Conservation (phyloP, 208 protist species). For the Acanthamoeba healyi region DNA sequence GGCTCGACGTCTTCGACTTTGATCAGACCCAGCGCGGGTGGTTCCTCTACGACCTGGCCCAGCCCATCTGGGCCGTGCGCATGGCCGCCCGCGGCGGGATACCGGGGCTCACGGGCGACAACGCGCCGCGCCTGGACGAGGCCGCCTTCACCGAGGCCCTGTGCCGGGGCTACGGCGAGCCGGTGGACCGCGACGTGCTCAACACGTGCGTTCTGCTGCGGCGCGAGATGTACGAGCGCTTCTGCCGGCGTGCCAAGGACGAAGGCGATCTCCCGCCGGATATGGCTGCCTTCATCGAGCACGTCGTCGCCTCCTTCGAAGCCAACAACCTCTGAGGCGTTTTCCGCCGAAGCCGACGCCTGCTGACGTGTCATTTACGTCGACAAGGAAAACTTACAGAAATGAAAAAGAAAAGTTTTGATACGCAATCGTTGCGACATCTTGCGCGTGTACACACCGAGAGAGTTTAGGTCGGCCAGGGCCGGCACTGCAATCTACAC, state of each 20-base stretch:
- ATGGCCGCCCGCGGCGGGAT: slow-evolving; percentile 49
- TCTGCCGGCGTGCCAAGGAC: slow-evolving; percentile 77
- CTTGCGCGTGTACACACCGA: no score
- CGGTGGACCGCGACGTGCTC: slow-evolving; percentile 67
- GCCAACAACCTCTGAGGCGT: slow-evolving; percentile 36
- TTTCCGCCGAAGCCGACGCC: no score
- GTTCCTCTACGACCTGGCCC: slow-evolving; percentile 81
- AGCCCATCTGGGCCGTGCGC: slow-evolving; percentile 80
- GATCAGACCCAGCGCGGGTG: slow-evolving; percentile 81
- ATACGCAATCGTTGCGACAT: no score
- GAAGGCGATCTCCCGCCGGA: slow-evolving; percentile 67
- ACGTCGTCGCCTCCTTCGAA: slow-evolving; percentile 69
- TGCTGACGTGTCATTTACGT: no score
- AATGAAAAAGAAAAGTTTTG: no score
- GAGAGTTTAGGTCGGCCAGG: no score
- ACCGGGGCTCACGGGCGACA: background rate
- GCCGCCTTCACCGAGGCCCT: slow-evolving; percentile 76
- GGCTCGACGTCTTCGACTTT: slow-evolving; percentile 82
- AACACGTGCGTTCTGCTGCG: slow-evolving; percentile 77
- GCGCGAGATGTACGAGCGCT: slow-evolving; percentile 81
- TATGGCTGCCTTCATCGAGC: slow-evolving; percentile 80
- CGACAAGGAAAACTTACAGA: no score
- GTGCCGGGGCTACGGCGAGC: slow-evolving; percentile 77
- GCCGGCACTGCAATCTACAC: no score
- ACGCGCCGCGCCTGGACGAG: slow-evolving; percentile 37